Base-by-base conservation (phyloP, 148 eudicot species). In the Euryodendron excelsum region DNA sequence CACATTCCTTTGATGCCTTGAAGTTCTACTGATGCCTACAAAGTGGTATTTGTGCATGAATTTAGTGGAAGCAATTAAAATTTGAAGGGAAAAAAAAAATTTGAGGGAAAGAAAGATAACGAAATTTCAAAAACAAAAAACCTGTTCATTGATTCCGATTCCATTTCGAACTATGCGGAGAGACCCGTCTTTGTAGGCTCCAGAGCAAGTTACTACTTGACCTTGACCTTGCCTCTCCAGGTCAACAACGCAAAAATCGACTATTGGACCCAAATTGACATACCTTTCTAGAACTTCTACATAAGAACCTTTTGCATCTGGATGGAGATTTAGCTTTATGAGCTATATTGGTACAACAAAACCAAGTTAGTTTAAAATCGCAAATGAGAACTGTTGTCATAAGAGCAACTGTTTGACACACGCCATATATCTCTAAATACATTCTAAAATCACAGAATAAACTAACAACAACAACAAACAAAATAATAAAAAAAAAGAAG, bases 1-100 rank as follows among this genome's bases (percentile, higher is more conserved):
- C 99, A 96, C 97, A 96, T 93, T 47, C 98, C 99, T 87, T 96
- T 93, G 83, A 96, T 96, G 73, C 98, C 99, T 90, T 96, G 96
- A 73, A 96, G 97, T 85, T 96, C 99, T 45, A 96, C 99, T 10
- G 99, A 96, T 76, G 99, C 99, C 99, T 96, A 78, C 45, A 78
- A 70, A 73, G 55, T 45, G 23, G 55, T 25, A 48, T 28, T 12
- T 44, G 6, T 65, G 44, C 33, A 39, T 55, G 28, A 65, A 73
- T 39, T 68, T 20, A 76, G 34, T 15, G 44, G 27, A 76, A 66
- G n/a, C 67, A 37, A 13, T 47, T 11, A 63, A 48, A 75, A 11
- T 20, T 37, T 60, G 10, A 61, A 39, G 12, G n/a, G n/a, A n/a
- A n/a, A n/a, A n/a, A 74, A n/a, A 53, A 75, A 62, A 45, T 28